These are phyloP conservation scores for Spiraea crenata DNA, from an alignment of 331 rosid genomes.

Conservation along the genomic window DNA sequence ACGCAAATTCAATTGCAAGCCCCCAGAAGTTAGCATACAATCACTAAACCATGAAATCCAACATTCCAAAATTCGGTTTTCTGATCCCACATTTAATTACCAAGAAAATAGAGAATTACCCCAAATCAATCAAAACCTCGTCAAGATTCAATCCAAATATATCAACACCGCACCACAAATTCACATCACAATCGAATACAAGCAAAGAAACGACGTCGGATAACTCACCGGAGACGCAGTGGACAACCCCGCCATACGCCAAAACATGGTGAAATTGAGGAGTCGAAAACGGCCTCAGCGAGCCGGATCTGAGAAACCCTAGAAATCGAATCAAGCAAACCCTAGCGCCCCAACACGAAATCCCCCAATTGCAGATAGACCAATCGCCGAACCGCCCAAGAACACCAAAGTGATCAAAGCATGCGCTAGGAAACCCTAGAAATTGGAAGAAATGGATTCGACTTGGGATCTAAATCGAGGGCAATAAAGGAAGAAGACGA, in stretches of 20 bases:
- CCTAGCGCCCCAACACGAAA: constrained; percentile 51
- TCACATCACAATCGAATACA: not conserved
- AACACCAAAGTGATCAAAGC: constrained; percentile 16
- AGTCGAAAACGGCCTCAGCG: constrained; percentile 16
- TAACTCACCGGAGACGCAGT: constrained; percentile 96
- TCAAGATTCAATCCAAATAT: constrained; percentile 17
- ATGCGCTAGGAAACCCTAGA: constrained; percentile 59
- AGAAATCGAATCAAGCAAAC: constrained; percentile 51
- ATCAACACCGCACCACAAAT: constrained; percentile 8
- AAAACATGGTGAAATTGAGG: constrained; percentile 69
- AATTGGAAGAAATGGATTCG: constrained; percentile 32
- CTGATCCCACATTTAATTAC: constrained; percentile 32
- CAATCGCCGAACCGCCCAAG: constrained; percentile 16
- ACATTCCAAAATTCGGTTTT: constrained; percentile 8
- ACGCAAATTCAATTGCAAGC: not conserved
- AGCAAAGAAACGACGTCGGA: constrained; percentile 16
- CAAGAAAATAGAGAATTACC: constrained; percentile 27
- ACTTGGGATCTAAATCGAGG: constrained; percentile 44
- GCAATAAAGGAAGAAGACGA: constrained; percentile 29
- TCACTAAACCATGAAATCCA: constrained; percentile 1
- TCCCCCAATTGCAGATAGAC: constrained; percentile 26
- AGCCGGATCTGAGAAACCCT: constrained; percentile 64
- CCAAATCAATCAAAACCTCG: constrained; percentile 11
- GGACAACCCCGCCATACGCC: constrained; percentile 99
- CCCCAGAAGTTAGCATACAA: not conserved